These are phyloP conservation scores for Yamadazyma buinensis DNA, from an alignment of 1,139 yeast species.

Conservation along the genomic window DNA sequence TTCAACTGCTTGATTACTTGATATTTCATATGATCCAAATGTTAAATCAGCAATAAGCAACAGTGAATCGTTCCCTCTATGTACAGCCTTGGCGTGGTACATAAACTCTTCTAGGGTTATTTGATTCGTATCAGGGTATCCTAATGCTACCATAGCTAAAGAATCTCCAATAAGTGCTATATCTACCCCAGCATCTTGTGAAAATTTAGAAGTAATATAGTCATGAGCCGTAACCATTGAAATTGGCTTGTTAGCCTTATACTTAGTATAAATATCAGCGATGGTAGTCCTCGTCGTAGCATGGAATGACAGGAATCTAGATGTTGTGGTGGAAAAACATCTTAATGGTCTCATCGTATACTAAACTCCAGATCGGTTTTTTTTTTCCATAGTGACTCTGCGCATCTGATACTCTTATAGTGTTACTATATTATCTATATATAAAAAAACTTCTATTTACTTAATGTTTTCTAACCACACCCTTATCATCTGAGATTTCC, in stretches of 20 bases:
- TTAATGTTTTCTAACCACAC: slow-evolving; percentile 84
- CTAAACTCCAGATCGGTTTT: too few relatives aligned
- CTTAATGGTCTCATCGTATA: background rate
- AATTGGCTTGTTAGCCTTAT: slow-evolving; percentile 48
- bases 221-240: slow-evolving; percentile 87
- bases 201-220: slow-evolving; percentile 69
- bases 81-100: slow-evolving; percentile 71
- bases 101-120: slow-evolving; percentile 74
- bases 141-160: slow-evolving; percentile 85
- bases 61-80: slow-evolving; percentile 64
- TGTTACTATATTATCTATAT: too few relatives aligned
- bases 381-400: too few relatives aligned
- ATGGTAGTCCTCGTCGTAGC: slow-evolving; percentile 26
- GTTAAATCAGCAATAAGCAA: slow-evolving; percentile 86
- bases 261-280: slow-evolving; percentile 40
- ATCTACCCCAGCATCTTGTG: slow-evolving; percentile 68
- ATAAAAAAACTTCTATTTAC: too few relatives aligned
- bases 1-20: slow-evolving; percentile 60
- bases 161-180: slow-evolving; percentile 86
- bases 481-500: slow-evolving; percentile 70
- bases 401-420: too few relatives aligned
- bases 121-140: slow-evolving; percentile 74
- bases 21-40: slow-evolving; percentile 76
- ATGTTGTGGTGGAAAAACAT: background rate
- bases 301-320: slow-evolving; percentile 11